Evolutionary conservation across 768 basidiomycete genomes (phyloP).

Genomic region (Crepidotus variabilis): DNA sequence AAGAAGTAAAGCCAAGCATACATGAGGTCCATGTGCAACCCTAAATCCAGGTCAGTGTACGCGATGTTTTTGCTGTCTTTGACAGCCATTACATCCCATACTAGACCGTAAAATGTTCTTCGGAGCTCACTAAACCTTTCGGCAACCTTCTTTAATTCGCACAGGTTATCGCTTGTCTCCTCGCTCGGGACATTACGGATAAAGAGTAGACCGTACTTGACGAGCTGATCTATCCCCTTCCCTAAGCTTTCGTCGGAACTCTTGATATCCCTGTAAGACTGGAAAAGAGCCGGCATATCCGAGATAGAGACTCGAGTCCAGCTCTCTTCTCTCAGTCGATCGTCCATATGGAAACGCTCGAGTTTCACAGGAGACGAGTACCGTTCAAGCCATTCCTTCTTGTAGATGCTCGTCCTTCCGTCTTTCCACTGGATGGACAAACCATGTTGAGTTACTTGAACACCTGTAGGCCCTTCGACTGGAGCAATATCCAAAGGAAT

Average conservation of each 20-base stretch:
- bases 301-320: slow-evolving; percentile 47
- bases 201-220: slow-evolving; percentile 71
- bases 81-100: slow-evolving; percentile 85
- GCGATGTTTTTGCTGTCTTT: slow-evolving; percentile 84
- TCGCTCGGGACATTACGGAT: slow-evolving; percentile 63
- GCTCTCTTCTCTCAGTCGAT: slow-evolving; percentile 29
- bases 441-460: slow-evolving; percentile 39
- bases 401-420: slow-evolving; percentile 57
- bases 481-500: slow-evolving; percentile 50
- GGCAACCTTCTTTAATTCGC: slow-evolving; percentile 67
- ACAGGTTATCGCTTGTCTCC: slow-evolving; percentile 54
- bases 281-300: slow-evolving; percentile 39
- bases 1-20: slow-evolving; percentile 36
- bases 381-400: slow-evolving; percentile 41
- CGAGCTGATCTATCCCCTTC: slow-evolving; percentile 63
- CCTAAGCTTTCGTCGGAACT: slow-evolving; percentile 42
- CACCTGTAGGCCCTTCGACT: slow-evolving; percentile 25
- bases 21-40: slow-evolving; percentile 90
- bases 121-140: slow-evolving; percentile 71
- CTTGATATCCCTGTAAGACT: slow-evolving; percentile 49
- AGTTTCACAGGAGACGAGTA: slow-evolving; percentile 38
- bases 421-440: slow-evolving; percentile 52
- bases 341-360: slow-evolving; percentile 35
- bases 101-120: slow-evolving; percentile 83
- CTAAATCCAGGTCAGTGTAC: slow-evolving; percentile 88